Base-by-base conservation (phyloP, 176 grass and related monocot species). In the Lolium rigidum region DNA sequence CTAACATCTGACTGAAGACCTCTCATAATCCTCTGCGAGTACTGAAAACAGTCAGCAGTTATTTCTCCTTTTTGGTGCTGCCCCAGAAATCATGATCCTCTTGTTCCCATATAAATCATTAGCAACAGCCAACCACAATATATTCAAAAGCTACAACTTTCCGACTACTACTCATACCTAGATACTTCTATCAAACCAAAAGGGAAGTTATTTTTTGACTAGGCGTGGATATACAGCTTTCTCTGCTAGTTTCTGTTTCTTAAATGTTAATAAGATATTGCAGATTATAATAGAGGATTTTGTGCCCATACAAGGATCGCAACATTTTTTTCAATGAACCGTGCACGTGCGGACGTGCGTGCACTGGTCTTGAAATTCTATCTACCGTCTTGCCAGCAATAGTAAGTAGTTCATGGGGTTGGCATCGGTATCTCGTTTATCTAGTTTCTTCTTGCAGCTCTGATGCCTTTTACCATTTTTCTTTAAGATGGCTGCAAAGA, bases 371-470 rank as follows among this genome's bases (percentile, higher is more conserved):
- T 70, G 16, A 9, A 39, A 63, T 26, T 7, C 39, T 63, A 63
- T 62, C 7, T 6, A 24, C n/a, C 13, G 31, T 16, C 68, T 56
- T 56, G 74, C 56, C 74, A 77, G 72, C 47, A 52, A 75, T 75
- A 28, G 24, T 52, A 28, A 6, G 16, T 47, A 80, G n/a, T 39
- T 63, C 60, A 21, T 4, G 4, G 15, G 28, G 22, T 64, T 65
- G 22, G 22, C 22, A 64, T 26, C 4, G 2, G 47, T 68, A 68
- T 80, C 78, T 47, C 46, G 9, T 37, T 35, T 35, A 69, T 44
- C 66, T 37, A 82, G 31, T 82, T 82, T 82, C 65, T 52, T 41
- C 20, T 43, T 82, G 80, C 66, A 68, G 64, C 28, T 70, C 12
- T 21, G n/a, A 62, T 62, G 9, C 7, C 28, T 39, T 20, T 69